Base-by-base conservation (phyloP, 345 rosid genomes). In the Litchi chinensis region DNA sequence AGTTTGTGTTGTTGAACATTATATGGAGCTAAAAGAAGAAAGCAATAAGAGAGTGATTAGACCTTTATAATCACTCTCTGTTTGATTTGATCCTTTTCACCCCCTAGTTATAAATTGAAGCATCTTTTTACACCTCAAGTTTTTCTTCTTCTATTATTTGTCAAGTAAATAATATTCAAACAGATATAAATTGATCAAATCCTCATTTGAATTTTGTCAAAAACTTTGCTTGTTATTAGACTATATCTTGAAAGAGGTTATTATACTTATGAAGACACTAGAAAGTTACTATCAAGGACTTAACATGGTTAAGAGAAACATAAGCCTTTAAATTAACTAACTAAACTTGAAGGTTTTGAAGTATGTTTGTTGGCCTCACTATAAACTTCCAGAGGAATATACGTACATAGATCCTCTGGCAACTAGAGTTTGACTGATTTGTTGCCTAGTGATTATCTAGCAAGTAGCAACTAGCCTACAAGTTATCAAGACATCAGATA, bases 391-490 rank as follows among this genome's bases (percentile, higher is more conserved):
- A 64, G 70, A 60, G 56, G 65, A 67, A 79, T 60, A 19, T 60
- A 60, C 21, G 10, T 22, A 21, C 5, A 60, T 73, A 65, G 71
- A 75, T 74, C 77, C 40, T 73, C 56, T 79, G 70, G 12, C 59
- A 66, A 65, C 76, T 52, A 32, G 26, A 52, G 68, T 68, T 82
- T 67, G 85, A 84, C 82, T 75, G 62, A 22, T 5, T 56, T 44
- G 46, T 18, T 56, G 79, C 76, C 46, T 28, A 44, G n/a, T 65
- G 39, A 52, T 67, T 68, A 74, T 63, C 65, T 75, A 67, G 16
- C 68, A 60, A 43, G 8, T 15, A 13, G 4, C 8, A 57, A 59
- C 64, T 59, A 59, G 65, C 26, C 21, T 54, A 60, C 65, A 21
- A 21, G n/a, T 3, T 48, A 75, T 65, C 77, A 44, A 19, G 44